A percentile compares a stretch with the other conserved stretches of the same genome.
Conservation (phyloP, 352 stramenopile species). For the Phytopythium litorale region DNA sequence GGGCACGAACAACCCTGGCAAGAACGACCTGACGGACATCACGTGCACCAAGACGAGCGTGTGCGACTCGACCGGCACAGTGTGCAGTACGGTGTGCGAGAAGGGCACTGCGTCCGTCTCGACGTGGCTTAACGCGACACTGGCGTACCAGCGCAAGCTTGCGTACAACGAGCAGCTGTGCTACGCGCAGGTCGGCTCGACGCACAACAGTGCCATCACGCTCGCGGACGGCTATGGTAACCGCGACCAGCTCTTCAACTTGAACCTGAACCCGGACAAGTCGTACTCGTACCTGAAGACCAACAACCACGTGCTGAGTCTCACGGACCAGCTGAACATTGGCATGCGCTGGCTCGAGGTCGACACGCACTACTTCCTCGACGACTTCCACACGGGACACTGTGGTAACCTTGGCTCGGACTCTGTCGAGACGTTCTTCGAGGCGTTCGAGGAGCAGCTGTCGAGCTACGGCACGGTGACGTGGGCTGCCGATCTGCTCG, state of each 20-base stretch:
- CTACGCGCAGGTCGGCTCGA: slow-evolving; percentile 39
- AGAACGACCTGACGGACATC: slow-evolving; percentile 28
- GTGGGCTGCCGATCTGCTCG: slow-evolving; percentile 46
- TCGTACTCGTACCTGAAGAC: slow-evolving; percentile 56
- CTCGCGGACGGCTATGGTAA: slow-evolving; percentile 53
- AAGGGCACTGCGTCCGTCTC: slow-evolving; percentile 28
- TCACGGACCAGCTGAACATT: slow-evolving; percentile 53
- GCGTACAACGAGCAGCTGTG: slow-evolving; percentile 37
- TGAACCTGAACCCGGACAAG: slow-evolving; percentile 34
- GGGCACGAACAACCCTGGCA: slow-evolving; percentile 35
- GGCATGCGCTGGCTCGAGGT: slow-evolving; percentile 61
- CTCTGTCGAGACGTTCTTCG: slow-evolving; percentile 33
- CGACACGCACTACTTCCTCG: slow-evolving; percentile 62
- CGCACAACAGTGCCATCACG: slow-evolving; percentile 62
- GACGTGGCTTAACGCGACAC: slow-evolving; percentile 36
- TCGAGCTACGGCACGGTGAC: slow-evolving; percentile 35
- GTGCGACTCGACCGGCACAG: slow-evolving; percentile 28
- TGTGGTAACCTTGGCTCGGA: slow-evolving; percentile 43
- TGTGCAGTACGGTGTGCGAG: slow-evolving; percentile 45
- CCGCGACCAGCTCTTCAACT: slow-evolving; percentile 55
- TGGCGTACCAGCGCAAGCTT: slow-evolving; percentile 44
- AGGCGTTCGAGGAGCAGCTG: slow-evolving; percentile 32
- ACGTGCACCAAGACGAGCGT: slow-evolving; percentile 30
- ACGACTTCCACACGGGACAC: slow-evolving; percentile 52
- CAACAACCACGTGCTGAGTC: slow-evolving; percentile 58